Conservation (phyloP, 2,329 filamentous ascomycete genomes). For the Fusarium napiforme region DNA sequence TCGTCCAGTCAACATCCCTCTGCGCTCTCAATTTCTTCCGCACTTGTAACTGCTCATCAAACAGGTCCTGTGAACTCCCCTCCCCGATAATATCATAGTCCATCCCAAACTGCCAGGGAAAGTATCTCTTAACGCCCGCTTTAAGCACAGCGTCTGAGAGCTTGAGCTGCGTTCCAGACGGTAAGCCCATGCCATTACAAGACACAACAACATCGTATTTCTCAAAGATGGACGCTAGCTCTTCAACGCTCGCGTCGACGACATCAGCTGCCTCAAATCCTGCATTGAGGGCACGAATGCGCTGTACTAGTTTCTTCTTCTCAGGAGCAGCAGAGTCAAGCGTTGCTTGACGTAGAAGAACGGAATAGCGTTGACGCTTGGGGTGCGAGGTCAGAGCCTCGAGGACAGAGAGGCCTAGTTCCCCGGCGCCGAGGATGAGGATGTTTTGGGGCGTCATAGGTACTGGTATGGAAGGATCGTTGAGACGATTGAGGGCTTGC, state of each 20-base stretch:
- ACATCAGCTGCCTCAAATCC: conserved; percentile 58
- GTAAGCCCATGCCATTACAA: conserved; percentile 69
- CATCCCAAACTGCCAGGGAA: conserved; percentile 81
- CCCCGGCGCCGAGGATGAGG: conserved; percentile 74
- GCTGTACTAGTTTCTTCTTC: conserved; percentile 50
- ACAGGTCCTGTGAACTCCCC: conserved; percentile 70
- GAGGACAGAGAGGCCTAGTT: conserved; percentile 69
- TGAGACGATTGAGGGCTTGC: conserved; percentile 40
- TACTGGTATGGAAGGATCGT: conserved; percentile 23
- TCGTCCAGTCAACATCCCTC: conserved; percentile 64
- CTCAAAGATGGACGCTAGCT: conserved; percentile 56
- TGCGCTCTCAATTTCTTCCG: conserved; percentile 62
- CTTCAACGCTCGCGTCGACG: conserved; percentile 48
- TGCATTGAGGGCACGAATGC: conserved; percentile 53
- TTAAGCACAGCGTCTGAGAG: conserved; percentile 65
- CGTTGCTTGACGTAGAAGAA: conserved; percentile 64
- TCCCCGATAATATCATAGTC: conserved; percentile 74
- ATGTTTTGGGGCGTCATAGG: conserved; percentile 49
- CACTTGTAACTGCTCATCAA: conserved; percentile 74
- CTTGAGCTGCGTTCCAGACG: conserved; percentile 66
- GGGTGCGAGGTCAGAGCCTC: conserved; percentile 61
- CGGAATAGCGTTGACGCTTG: conserved; percentile 54
- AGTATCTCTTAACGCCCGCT: conserved; percentile 62
- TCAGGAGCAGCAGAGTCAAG: conserved; percentile 53
- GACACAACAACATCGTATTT: conserved; percentile 66